phyloP scores from a whole-genome alignment of 305 asterid genomes.

The Ajuga reptans region DNA sequence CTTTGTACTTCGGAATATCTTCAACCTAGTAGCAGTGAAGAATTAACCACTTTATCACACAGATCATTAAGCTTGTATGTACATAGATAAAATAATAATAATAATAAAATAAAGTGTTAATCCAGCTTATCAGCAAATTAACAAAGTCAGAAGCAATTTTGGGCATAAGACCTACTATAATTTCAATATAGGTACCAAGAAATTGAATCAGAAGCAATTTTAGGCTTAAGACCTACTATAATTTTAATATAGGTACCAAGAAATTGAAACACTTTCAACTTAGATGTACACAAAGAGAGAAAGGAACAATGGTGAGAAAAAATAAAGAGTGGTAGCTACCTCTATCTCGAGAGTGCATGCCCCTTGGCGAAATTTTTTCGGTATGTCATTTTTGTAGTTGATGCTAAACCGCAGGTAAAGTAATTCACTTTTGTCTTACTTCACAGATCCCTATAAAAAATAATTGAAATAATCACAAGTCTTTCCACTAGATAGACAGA shows the following conservation, averaged over 20 bases:
- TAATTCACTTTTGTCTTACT: constrained; percentile 64
- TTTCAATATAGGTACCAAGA: not conserved
- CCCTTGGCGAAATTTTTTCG: constrained; percentile 74
- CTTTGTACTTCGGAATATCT: constrained; percentile 57
- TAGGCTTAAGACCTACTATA: not conserved
- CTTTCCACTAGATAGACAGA: not conserved
- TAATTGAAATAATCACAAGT: constrained; percentile 1
- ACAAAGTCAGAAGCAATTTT: not conserved
- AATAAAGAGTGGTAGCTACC: constrained; percentile 29
- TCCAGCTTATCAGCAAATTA: constrained; percentile 4
- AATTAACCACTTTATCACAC: not conserved
- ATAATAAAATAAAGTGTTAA: not conserved
- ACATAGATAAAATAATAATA: not conserved
- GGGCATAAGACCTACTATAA: not conserved
- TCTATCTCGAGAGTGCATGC: constrained; percentile 62
- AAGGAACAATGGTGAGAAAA: not conserved
- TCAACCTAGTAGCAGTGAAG: constrained; percentile 41
- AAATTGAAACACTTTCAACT: not conserved
- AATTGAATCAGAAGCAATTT: not conserved
- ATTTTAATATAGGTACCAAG: not conserved
- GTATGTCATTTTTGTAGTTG: constrained; percentile 59
- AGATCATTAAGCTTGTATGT: not conserved
- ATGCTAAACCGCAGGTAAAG: constrained; percentile 58
- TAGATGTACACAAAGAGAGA: not conserved
- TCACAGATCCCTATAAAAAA: constrained; percentile 46